Conservation (phyloP, 1,284 basidiomycete genomes). For the Golubevia sp. region DNA sequence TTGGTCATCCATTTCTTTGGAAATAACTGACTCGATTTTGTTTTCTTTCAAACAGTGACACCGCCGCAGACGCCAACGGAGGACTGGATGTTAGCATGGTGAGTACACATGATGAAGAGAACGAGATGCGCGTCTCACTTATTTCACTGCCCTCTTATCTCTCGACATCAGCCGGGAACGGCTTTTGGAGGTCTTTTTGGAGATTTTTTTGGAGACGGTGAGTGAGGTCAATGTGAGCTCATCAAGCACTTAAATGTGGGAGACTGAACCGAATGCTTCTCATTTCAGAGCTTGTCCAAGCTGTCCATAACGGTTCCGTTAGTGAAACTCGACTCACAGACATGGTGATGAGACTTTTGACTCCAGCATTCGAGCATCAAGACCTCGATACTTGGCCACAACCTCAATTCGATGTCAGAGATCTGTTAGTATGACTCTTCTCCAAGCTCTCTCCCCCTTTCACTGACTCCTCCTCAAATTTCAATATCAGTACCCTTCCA, state of each 20-base stretch:
- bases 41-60: slow-evolving; percentile 16
- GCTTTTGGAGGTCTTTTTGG: slow-evolving; percentile 21
- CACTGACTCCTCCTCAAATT: too few relatives aligned
- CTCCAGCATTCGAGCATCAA: slow-evolving; percentile 41
- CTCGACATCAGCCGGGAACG: not conserved
- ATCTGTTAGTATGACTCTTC: too few relatives aligned
- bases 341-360: slow-evolving; percentile 49
- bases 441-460: too few relatives aligned
- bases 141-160: not conserved
- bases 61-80: slow-evolving; percentile 37
- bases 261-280: slow-evolving; percentile 7
- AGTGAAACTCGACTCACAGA: slow-evolving; percentile 15
- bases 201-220: slow-evolving; percentile 14
- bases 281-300: slow-evolving; percentile 34
- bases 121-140: too few relatives aligned
- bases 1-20: too few relatives aligned
- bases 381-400: slow-evolving; percentile 21
- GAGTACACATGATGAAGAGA: slow-evolving; percentile 31
- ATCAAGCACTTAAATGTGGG: too few relatives aligned
- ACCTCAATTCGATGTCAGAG: slow-evolving; percentile 32
- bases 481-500: slow-evolving; percentile 20
- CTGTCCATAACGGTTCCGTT: slow-evolving; percentile 47
- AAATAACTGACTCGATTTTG: too few relatives aligned
- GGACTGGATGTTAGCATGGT: slow-evolving; percentile 56
- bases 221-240: not conserved